Evolutionary conservation across 352 stramenopile species (phyloP).

Genomic region (Phytophthora nicotianae): DNA sequence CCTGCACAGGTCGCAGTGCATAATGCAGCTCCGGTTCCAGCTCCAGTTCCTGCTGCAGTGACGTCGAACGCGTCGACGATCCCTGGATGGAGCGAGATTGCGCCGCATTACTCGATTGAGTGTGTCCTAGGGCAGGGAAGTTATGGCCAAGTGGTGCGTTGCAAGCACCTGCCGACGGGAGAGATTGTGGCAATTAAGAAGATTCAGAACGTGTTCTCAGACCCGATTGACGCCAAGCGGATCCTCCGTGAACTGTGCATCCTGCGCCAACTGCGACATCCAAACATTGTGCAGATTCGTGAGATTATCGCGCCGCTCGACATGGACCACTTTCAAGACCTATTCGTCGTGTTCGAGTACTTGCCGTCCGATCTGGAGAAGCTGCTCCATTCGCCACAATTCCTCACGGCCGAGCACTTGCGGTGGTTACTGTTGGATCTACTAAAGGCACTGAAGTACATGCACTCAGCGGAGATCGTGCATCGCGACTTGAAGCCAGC

Average conservation of each 20-base stretch:
- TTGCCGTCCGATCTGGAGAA: conserved; percentile 86
- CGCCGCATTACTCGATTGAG: conserved; percentile 85
- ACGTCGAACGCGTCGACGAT: conserved; percentile 77
- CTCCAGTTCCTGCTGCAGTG: conserved; percentile 17
- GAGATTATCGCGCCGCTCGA: conserved; percentile 86
- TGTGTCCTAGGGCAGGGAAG: conserved; percentile 85
- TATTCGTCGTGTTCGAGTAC: conserved; percentile 90
- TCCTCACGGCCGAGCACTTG: conserved; percentile 83
- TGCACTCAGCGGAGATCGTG: conserved; percentile 90
- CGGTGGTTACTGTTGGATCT: conserved; percentile 86
- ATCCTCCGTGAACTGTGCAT: conserved; percentile 88
- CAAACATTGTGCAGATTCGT: conserved; percentile 88
- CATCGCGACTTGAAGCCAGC: conserved; percentile 89
- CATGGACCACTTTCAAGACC: conserved; percentile 75
- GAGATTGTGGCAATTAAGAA: conserved; percentile 91
- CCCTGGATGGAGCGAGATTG: conserved; percentile 82
- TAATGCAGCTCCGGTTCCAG: conserved; percentile 22
- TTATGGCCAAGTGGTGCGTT: conserved; percentile 87
- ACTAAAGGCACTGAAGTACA: conserved; percentile 90
- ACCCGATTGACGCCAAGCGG: conserved; percentile 87
- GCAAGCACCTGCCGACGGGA: conserved; percentile 87
- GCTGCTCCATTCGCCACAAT: conserved; percentile 85
- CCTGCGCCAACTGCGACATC: conserved; percentile 80
- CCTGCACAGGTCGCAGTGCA: conserved; percentile 19
- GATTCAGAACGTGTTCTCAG: conserved; percentile 89